Base-by-base conservation (phyloP, 163 green algal species). In the Scenedesmus sp. region DNA sequence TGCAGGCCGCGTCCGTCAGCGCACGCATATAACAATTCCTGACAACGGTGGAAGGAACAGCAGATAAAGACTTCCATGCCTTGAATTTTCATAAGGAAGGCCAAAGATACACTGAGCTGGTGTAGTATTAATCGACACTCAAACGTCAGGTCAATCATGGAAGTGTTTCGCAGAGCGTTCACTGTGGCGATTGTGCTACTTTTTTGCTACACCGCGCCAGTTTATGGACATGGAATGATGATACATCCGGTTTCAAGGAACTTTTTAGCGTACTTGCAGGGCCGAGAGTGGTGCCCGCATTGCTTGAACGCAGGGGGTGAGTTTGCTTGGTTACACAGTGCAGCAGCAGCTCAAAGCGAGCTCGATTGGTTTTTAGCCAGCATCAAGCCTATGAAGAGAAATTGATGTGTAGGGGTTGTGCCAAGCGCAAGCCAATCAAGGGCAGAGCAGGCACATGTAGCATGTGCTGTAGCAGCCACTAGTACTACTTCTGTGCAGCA, bases 231-330 rank as follows among this genome's bases (percentile, higher is more conserved):
- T 54, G 85, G 85, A 13, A 64, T 77, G 9, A 83, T 92, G 82
- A 73, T 92, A 73, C 82, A 89, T 57, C 89, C 89, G 6, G 54
- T n/a, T 16, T 86, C 64, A 10, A 77, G 89, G 18, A 92, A 92
- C 82, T 92, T 84, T n/a, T 13, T 86, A 10, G 89, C 89, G 46
- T 92, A 92, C 81, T 26, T 92, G 54, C 56, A 79, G 56, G 54
- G 66, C 15, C 20, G 6, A 3, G 82, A 89, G 10, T 89, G 70
- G 55, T 89, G 70, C 82, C 64, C 89, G 10, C 89, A 92, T 54
- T 73, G 89, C 82, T 62, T 92, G 54, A 85, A 83, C 54, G 82
- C 82, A 34, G 89, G 89, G 26, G 89, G 88, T 88, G 59, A 91
- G 87, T 73, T 76, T 52, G 70, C 66, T 0, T 0, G 13, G 20